These are phyloP conservation scores for Arachis monticola DNA, from an alignment of 331 rosid species.

Conservation along the genomic window DNA sequence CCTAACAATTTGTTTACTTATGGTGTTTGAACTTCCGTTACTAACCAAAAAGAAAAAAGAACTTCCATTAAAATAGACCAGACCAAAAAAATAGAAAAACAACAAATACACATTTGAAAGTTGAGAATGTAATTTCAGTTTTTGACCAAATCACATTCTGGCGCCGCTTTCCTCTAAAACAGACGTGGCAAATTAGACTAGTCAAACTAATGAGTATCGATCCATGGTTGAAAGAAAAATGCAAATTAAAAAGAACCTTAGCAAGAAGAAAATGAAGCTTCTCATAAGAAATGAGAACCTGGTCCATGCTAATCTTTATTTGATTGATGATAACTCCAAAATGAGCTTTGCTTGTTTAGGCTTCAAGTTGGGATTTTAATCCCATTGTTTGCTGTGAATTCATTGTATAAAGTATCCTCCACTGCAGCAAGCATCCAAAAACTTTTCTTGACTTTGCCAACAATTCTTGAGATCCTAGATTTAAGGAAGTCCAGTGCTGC, in stretches of 20 bases:
- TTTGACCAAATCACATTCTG: not conserved
- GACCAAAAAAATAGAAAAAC: no score
- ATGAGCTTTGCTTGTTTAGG: not conserved
- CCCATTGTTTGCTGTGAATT: constrained; percentile 30
- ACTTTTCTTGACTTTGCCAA: constrained; percentile 51
- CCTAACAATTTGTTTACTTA: no score
- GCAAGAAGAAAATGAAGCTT: constrained; percentile 24
- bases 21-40: no score
- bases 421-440: constrained; percentile 54
- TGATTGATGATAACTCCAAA: no score
- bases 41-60: no score
- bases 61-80: no score
- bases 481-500: constrained; percentile 54
- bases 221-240: no score
- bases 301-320: not conserved
- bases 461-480: constrained; percentile 41
- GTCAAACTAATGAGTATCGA: not conserved
- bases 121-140: not conserved
- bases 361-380: constrained; percentile 66
- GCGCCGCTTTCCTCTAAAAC: not conserved
- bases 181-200: not conserved
- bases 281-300: constrained; percentile 82
- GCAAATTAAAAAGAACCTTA: not conserved
- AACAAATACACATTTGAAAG: no score
- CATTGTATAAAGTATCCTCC: constrained; percentile 30